Evolutionary conservation across 2,329 filamentous ascomycete genomes (phyloP), one percentile per base, ranked within the genome.

Genomic region (Aureobasidium zeae): DNA sequence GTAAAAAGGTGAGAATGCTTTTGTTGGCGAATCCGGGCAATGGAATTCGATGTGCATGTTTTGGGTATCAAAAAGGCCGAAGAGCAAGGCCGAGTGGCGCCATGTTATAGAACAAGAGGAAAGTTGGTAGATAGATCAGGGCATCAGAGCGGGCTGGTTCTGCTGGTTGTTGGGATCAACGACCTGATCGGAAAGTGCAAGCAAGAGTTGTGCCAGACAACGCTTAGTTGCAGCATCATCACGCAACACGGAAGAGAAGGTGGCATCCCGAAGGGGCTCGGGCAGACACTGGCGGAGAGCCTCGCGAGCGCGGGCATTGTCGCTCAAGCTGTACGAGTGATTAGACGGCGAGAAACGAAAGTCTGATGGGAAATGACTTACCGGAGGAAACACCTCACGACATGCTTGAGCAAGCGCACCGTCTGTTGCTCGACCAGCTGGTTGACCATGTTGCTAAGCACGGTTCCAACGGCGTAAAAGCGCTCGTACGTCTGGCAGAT

Each of bases 401-500:
- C 91, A 61, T 98, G 91, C 74, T 98, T 98, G 17, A 98, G 77
- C 34, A 98, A 73, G 41, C 91, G 77, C 21, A 94, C 91, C 1
- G 91, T 98, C 67, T 98, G 91, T 59, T 94, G 89, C 65, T 98
- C 91, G 28, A 96, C 91, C 26, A 98, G 76, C 67, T 96, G 89
- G 42, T 83, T 87, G 46, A 98, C 91, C 91, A 98, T 98, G 61
- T 96, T 98, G 69, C 86, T 94, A 28, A 98, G 71, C 5, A 98
- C 91, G 1, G 91, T 98, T 5, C 91, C 91, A 4, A 98, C 91
- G 6, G 91, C 91, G 55, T 96, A 98, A 66, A 98, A 98, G 15
- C 91, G 78, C 70, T 98, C 91, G 57, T 98, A 98, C 1, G 91
- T 98, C 52, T 93, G 89, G 66, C 91, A 98, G 47, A 98, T 98